These are phyloP conservation scores for Deuterostichococcus epilithicus DNA, from an alignment of 139 green algal species.

Conservation along the genomic window DNA sequence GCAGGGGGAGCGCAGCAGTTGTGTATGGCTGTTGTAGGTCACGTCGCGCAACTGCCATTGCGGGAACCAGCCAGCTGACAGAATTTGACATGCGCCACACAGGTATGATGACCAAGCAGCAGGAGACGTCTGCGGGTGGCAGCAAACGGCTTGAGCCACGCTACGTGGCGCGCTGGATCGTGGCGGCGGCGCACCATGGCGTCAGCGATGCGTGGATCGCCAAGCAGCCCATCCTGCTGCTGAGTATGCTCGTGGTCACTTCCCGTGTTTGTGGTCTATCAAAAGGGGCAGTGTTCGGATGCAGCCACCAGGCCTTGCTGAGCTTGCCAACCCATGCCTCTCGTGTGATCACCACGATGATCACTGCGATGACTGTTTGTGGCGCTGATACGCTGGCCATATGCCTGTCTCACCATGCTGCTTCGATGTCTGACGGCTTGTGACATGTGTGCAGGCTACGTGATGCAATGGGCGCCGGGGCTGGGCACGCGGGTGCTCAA, in stretches of 20 bases:
- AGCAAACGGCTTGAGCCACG: slow-evolving; percentile 31
- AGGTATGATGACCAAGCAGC: slow-evolving; percentile 24
- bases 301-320: not conserved
- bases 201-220: slow-evolving; percentile 79
- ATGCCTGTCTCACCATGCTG: not conserved
- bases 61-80: too few relatives aligned
- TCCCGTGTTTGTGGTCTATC: not conserved
- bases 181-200: slow-evolving; percentile 52
- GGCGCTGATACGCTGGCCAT: not conserved
- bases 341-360: not conserved
- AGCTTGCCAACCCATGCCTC: not conserved
- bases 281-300: not conserved
- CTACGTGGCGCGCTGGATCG: slow-evolving; percentile 56
- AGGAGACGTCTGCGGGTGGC: slow-evolving; percentile 5
- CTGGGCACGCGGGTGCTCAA: slow-evolving; percentile 63
- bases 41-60: too few relatives aligned
- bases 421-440: not conserved
- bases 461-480: slow-evolving; percentile 52
- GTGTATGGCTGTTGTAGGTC: too few relatives aligned
- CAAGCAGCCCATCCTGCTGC: slow-evolving; percentile 67
- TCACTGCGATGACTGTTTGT: not conserved
- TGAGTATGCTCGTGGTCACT: slow-evolving; percentile 34
- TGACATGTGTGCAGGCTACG: slow-evolving; percentile 46
- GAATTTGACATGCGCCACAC: not conserved
- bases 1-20: not conserved